A percentile compares a stretch with the other conserved stretches of the same genome.
phyloP scores from a whole-genome alignment of 192 early-diverging fungal species.

The Rhizoclosmatium sp. region DNA sequence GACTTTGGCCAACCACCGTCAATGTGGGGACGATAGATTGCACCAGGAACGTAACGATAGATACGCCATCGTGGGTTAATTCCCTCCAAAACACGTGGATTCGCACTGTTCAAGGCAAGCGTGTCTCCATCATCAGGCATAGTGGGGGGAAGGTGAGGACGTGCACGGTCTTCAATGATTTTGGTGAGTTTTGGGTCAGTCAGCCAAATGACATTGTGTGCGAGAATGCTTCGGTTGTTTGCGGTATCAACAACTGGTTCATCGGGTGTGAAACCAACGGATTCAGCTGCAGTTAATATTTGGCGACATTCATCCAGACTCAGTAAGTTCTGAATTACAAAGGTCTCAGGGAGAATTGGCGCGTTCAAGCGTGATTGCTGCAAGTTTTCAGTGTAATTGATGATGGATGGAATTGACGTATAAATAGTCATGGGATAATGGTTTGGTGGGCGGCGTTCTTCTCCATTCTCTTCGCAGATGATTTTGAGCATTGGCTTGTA shows the following conservation, averaged over 20 bases:
- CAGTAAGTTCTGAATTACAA: constrained; percentile 64
- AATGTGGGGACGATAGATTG: constrained; percentile 71
- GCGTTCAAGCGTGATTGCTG: constrained; percentile 49
- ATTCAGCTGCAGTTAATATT: constrained; percentile 64
- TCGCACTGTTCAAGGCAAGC: constrained; percentile 15
- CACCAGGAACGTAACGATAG: constrained; percentile 71
- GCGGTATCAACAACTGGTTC: constrained; percentile 63
- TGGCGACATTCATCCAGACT: constrained; percentile 61
- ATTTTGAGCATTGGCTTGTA: constrained; percentile 52
- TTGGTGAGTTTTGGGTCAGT: constrained; percentile 63
- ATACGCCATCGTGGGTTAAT: constrained; percentile 71
- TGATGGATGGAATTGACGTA: constrained; percentile 61
- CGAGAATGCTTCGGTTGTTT: constrained; percentile 60
- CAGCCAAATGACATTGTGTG: constrained; percentile 76
- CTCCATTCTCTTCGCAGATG: constrained; percentile 60
- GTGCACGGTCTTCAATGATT: constrained; percentile 57
- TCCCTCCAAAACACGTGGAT: constrained; percentile 46
- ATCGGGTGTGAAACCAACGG: constrained; percentile 71
- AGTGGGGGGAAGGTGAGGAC: constrained; percentile 59
- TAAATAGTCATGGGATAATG: constrained; percentile 66
- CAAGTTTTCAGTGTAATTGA: constrained; percentile 43
- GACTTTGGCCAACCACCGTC: constrained; percentile 72
- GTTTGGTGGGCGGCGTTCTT: constrained; percentile 67
- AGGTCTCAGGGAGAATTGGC: constrained; percentile 66
- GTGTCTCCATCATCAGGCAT: constrained; percentile 43